These are phyloP conservation scores for Odontarrhena argentea DNA, from an alignment of 345 rosid species.

Conservation along the genomic window DNA sequence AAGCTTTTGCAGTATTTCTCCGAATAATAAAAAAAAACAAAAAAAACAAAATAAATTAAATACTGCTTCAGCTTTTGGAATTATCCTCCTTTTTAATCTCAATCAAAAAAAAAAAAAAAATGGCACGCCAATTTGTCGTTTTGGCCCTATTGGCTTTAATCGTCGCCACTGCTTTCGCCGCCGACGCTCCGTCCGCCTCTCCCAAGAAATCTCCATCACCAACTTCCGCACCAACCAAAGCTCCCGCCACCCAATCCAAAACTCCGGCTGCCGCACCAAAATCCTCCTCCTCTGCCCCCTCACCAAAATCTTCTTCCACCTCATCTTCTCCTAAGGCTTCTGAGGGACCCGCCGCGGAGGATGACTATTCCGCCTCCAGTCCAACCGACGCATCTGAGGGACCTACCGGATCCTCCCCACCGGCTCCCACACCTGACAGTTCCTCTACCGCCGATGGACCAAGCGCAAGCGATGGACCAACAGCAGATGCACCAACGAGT, in stretches of 20 bases:
- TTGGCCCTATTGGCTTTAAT: constrained; percentile 37
- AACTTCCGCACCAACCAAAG: constrained; percentile 38
- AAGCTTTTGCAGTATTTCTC: constrained; percentile 40
- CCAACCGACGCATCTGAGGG: constrained; percentile 28
- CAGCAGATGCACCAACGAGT: constrained; percentile 17
- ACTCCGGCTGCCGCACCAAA: constrained; percentile 38
- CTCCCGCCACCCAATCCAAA: constrained; percentile 25
- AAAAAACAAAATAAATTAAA: background rate
- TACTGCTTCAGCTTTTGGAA: constrained; percentile 42
- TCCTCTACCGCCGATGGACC: constrained; percentile 5
- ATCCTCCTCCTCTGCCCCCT: constrained; percentile 21
- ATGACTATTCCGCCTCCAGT: constrained; percentile 34
- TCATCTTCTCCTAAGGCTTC: constrained; percentile 12
- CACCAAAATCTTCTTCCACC: constrained; percentile 34
- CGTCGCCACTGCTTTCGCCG: constrained; percentile 43
- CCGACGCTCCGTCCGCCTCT: constrained; percentile 43
- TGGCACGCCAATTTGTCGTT: constrained; percentile 43
- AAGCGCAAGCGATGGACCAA: constrained; percentile 29
- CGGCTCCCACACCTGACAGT: constrained; percentile 36
- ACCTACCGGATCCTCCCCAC: constrained; percentile 11
- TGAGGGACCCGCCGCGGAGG: constrained; percentile 33
- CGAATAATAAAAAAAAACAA: background rate
- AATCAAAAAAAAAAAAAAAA: background rate
- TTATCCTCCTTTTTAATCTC: constrained; percentile 26
- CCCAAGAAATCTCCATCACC: constrained; percentile 38